Conservation (phyloP, 768 basidiomycete species). For the Auriscalpium vulgare region DNA sequence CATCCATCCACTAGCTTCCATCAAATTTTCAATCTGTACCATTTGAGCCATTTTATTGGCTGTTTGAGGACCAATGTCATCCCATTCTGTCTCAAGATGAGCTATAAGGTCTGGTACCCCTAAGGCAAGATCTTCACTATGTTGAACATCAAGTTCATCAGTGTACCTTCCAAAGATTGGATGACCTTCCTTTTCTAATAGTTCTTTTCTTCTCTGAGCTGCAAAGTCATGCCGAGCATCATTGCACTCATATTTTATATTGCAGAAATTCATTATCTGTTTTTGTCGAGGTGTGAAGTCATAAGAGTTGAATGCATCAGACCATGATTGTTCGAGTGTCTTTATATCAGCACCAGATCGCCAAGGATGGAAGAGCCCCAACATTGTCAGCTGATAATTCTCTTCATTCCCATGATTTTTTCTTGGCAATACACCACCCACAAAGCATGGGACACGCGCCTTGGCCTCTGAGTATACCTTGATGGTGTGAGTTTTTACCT, state of each 20-base stretch:
- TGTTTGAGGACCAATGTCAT: no score
- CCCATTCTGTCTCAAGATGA: no score
- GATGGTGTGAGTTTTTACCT: conserved; percentile 17
- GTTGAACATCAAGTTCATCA: not conserved
- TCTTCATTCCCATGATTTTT: conserved; percentile 18
- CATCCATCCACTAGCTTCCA: no score
- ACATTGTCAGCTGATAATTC: conserved; percentile 12
- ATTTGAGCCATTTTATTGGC: no score
- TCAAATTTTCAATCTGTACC: no score
- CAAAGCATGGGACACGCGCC: conserved; percentile 21
- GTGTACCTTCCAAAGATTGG: not conserved
- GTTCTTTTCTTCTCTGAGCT: conserved; percentile 10
- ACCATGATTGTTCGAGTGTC: conserved; percentile 15
- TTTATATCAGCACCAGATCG: conserved; percentile 4
- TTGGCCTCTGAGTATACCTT: not conserved
- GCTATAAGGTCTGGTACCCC: no score
- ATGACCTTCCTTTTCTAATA: not conserved
- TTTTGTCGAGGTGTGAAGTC: conserved; percentile 11
- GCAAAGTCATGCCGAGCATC: conserved; percentile 29
- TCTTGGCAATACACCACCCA: conserved; percentile 23
- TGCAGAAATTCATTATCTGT: conserved; percentile 23
- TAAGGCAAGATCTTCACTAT: not conserved
- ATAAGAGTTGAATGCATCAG: conserved; percentile 14
- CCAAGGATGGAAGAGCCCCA: conserved; percentile 10
- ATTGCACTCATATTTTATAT: conserved; percentile 28